Evolutionary conservation across 139 green algal genomes (phyloP).

Genomic region (Chlorella sp.): DNA sequence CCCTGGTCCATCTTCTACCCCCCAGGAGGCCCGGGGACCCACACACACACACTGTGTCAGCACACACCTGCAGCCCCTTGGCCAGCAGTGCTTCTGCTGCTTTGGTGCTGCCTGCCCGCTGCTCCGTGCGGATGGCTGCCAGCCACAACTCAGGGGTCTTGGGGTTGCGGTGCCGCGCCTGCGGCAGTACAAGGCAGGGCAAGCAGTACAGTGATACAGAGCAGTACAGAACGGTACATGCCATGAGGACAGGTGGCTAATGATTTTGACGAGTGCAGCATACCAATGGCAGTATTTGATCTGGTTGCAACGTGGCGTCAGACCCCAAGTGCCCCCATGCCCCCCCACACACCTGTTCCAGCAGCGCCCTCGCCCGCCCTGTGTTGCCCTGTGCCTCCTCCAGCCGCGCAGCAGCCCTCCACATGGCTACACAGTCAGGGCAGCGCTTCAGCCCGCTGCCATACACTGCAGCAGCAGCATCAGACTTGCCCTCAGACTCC

Average conservation of each 20-base stretch:
- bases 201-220: neutral
- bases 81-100: constrained; percentile 82
- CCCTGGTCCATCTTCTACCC: too few relatives aligned
- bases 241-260: neutral
- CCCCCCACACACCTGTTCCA: constrained; percentile 59
- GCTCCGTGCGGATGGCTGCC: constrained; percentile 81
- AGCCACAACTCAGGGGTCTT: constrained; percentile 85
- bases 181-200: neutral
- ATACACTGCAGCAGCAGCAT: constrained; percentile 3
- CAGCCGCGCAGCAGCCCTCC: constrained; percentile 60
- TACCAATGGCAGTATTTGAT: too few relatives aligned
- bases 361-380: constrained; percentile 53
- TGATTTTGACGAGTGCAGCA: neutral
- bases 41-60: too few relatives aligned
- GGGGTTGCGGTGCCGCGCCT: constrained; percentile 73
- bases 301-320: neutral
- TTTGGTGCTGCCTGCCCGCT: constrained; percentile 58
- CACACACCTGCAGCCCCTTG: constrained; percentile 72
- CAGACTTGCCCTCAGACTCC: too few relatives aligned
- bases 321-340: neutral
- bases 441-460: constrained; percentile 42
- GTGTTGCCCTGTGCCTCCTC: constrained; percentile 72
- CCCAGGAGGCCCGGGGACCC: too few relatives aligned
- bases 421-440: constrained; percentile 60
- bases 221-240: neutral